Evolutionary conservation across 805 yeast species (phyloP).

Genomic region (Yamadazyma akitaensis): DNA sequence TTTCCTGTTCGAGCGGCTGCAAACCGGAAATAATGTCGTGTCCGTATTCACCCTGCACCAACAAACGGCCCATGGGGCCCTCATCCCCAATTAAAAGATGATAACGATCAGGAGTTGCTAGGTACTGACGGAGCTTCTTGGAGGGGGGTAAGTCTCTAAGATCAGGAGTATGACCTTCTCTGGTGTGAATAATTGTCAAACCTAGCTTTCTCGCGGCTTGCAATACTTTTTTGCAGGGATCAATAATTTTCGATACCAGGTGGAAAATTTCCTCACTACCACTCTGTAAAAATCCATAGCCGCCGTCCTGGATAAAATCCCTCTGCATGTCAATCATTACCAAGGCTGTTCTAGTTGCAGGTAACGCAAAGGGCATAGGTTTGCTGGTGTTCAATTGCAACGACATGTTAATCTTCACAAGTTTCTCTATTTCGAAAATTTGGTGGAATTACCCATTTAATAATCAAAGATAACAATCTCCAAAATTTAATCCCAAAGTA

Average conservation of each 20-base stretch:
- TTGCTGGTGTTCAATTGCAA: no score
- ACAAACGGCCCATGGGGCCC: slow-evolving; percentile 10
- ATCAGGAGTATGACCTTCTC: slow-evolving; percentile 12
- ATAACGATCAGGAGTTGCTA: slow-evolving; percentile 9
- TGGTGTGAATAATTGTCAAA: slow-evolving; percentile 9
- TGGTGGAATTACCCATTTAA: no score
- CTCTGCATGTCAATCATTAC: slow-evolving; percentile 9
- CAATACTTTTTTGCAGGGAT: slow-evolving; percentile 6
- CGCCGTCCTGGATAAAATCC: slow-evolving; percentile 11
- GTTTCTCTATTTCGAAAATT: no score
- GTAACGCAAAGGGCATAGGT: not conserved
- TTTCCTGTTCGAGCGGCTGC: slow-evolving; percentile 6
- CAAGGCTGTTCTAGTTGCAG: not conserved
- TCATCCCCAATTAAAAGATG: slow-evolving; percentile 10
- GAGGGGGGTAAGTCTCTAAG: slow-evolving; percentile 11
- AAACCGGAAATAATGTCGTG: slow-evolving; percentile 8
- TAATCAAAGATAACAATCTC: no score
- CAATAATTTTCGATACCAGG: slow-evolving; percentile 8
- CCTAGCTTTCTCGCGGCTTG: slow-evolving; percentile 10
- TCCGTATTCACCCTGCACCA: slow-evolving; percentile 11
- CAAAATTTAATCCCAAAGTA: no score
- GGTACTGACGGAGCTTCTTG: slow-evolving; percentile 6
- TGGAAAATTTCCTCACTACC: slow-evolving; percentile 3
- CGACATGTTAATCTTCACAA: no score
- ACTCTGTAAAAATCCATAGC: slow-evolving; percentile 11